These are phyloP conservation scores for Annulohypoxylon truncatum DNA, from an alignment of 2,329 filamentous ascomycete species.

Conservation along the genomic window DNA sequence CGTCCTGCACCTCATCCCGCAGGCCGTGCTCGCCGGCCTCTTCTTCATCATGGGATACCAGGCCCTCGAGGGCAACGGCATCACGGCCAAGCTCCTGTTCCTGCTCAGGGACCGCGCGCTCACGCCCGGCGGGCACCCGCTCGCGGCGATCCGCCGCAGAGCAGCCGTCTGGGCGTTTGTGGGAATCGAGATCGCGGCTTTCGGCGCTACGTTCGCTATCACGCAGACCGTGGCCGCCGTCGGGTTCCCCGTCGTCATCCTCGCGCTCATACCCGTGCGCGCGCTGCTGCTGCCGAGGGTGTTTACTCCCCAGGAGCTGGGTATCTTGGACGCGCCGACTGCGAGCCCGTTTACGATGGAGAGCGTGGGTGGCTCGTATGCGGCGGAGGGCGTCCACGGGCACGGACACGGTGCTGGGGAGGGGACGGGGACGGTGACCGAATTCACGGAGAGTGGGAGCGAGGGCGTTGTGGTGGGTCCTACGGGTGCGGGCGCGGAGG, in stretches of 20 bases:
- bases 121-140: constrained; percentile 69
- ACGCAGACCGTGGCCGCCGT: constrained; percentile 86
- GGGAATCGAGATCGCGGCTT: constrained; percentile 73
- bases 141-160: constrained; percentile 71
- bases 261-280: constrained; percentile 74
- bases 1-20: constrained; percentile 81
- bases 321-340: constrained; percentile 75
- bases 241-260: constrained; percentile 80
- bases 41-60: constrained; percentile 90
- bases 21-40: constrained; percentile 81
- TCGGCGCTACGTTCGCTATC: constrained; percentile 83
- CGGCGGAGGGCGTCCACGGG: constrained; percentile 47
- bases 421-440: too few species aligned
- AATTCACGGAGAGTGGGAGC: constrained; percentile 10
- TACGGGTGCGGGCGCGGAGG: neutral
- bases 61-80: constrained; percentile 80
- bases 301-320: constrained; percentile 71
- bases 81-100: constrained; percentile 80
- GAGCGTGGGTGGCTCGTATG: constrained; percentile 74
- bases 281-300: constrained; percentile 71
- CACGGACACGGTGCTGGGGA: neutral
- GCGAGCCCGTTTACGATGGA: constrained; percentile 82
- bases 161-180: constrained; percentile 78
- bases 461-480: constrained; percentile 14
- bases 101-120: constrained; percentile 72